A percentile compares a stretch with the other conserved stretches of the same genome.
Evolutionary conservation across 169 alveolate genomes (phyloP).

Genomic region (Eimeria necatrix): DNA sequence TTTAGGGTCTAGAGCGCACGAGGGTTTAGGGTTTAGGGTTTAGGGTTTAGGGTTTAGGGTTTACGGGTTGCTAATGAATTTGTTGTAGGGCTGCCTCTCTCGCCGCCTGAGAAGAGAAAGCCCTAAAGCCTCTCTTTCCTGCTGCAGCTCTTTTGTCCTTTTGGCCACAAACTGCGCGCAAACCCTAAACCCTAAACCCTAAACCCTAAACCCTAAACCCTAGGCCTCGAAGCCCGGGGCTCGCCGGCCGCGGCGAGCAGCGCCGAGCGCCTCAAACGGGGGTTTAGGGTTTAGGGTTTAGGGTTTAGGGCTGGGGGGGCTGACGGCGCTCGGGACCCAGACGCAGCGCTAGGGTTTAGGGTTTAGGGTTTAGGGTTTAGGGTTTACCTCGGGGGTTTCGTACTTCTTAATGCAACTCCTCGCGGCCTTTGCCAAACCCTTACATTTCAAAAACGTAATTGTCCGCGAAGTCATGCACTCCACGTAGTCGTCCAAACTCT

Average conservation of each 20-base stretch:
- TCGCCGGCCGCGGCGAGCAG: neutral
- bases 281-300: neutral
- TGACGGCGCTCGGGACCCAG: neutral
- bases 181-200: neutral
- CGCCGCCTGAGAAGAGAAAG: conserved; percentile 18
- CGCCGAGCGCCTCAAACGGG: neutral
- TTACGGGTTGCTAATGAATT: conserved; percentile 49
- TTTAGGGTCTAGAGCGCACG: neutral
- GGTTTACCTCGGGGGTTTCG: conserved; percentile 48
- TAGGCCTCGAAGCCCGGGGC: neutral
- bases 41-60: neutral
- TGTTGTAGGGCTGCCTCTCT: conserved; percentile 59
- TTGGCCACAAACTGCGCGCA: conserved; percentile 21
- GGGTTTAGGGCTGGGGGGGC: neutral
- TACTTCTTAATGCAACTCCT: conserved; percentile 41
- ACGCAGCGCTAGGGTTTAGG: neutral
- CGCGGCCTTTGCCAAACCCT: neutral
- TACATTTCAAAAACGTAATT: conserved; percentile 33
- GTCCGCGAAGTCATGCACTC: conserved; percentile 58
- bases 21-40: neutral
- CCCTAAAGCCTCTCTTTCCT: conserved; percentile 53
- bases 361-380: neutral
- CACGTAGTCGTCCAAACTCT: conserved; percentile 58
- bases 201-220: neutral
- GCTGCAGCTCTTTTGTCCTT: neutral